Base-by-base conservation (phyloP, 176 grass and related monocot species). In the Oryza officinalis region DNA sequence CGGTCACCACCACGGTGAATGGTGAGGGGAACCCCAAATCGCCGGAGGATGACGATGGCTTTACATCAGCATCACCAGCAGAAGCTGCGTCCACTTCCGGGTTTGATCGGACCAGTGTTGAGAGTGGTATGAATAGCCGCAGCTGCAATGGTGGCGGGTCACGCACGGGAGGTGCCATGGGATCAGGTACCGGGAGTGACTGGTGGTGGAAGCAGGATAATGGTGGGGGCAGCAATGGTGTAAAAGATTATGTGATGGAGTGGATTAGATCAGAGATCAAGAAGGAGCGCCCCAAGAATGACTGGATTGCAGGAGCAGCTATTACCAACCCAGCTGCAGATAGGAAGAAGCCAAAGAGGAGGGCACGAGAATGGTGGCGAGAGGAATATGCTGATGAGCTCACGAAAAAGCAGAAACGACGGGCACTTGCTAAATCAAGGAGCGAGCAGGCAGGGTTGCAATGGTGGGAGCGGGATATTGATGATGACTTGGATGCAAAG, bases 251-350 rank as follows among this genome's bases (percentile, higher is more conserved):
- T 71, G 91, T 97, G 13, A 90, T 93, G 94, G 94, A 97, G 70
- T 97, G 94, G 94, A 97, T 97, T 84, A 77, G 86, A 57, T 97
- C 91, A 5, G 94, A 97, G 75, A 97, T 93, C 82, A 93, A 91
- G 87, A 97, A 93, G 69, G 94, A 97, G 79, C 79, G 84, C 37
- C 91, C 94, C 27, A 93, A 89, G 61, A 87, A 78, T n/a, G 86
- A 97, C 59, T 97, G 91, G 91, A 85, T 86, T 74, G 73, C 80
- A 7, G 86, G 80, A 1, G 59, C 84, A 17, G 75, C 88, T 1
- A 68, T 65, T 8, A 33, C 84, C 32, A 82, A 87, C 27, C 59
- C 70, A 60, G 76, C 81, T 3, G 28, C 65, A 30, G 82, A 89
- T 68, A 74, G 33, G 33, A 91, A 91, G 86, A 97, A 81, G 71